Conservation (phyloP, 2,329 filamentous ascomycete species). For the Didymella glomerata region DNA sequence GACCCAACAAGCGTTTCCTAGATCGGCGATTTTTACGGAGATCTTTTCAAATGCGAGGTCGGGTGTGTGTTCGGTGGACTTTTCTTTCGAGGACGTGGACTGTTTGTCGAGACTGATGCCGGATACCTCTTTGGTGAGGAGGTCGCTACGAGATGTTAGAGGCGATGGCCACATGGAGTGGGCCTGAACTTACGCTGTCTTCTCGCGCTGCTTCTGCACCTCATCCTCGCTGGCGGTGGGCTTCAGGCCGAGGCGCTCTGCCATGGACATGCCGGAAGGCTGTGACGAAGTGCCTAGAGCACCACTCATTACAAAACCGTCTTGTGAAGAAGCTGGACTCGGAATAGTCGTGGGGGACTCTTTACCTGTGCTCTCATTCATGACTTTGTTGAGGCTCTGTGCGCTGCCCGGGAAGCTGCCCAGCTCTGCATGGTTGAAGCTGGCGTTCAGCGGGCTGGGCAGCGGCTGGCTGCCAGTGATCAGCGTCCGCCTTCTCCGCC, state of each 20-base stretch:
- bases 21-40: constrained; percentile 97
- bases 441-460: constrained; percentile 91
- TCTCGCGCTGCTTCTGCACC: constrained; percentile 82
- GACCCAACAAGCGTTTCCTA: constrained; percentile 98
- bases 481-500: constrained; percentile 86
- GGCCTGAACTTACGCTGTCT: constrained; percentile 77
- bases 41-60: constrained; percentile 78
- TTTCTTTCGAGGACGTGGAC: constrained; percentile 59
- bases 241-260: constrained; percentile 64
- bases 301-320: constrained; percentile 64
- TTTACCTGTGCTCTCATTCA: constrained; percentile 75
- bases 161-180: neutral
- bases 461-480: constrained; percentile 97
- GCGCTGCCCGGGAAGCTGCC: constrained; percentile 66
- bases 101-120: constrained; percentile 87
- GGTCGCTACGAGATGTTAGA: constrained; percentile 66
- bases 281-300: constrained; percentile 60
- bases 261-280: constrained; percentile 63
- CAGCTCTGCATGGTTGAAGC: constrained; percentile 81
- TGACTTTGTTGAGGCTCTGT: constrained; percentile 82
- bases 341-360: constrained; percentile 54
- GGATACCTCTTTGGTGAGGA: constrained; percentile 90
- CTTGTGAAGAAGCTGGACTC: constrained; percentile 52
- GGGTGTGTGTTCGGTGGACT: constrained; percentile 67
- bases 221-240: constrained; percentile 60